Base-by-base conservation (phyloP, 2,329 filamentous ascomycete genomes). In the Aureobasidium sp. region DNA sequence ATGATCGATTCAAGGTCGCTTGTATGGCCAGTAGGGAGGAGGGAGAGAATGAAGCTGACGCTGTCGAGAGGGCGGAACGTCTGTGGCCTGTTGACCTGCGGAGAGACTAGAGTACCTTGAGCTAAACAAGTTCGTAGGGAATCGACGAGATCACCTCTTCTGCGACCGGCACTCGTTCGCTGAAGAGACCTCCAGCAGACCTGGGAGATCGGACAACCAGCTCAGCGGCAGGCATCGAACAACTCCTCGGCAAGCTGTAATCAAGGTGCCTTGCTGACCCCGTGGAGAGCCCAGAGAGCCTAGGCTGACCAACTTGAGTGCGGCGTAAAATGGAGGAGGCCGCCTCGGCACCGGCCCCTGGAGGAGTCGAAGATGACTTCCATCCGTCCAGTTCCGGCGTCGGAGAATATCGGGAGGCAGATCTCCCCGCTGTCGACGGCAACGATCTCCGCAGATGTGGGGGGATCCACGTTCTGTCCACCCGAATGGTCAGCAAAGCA, bases 401-500 rank as follows among this genome's bases (percentile, higher is more conserved):
- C 58, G 58, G 58, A 20, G 11, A 9, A 50, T 27, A n/a, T 29
- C 58, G 58, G 58, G 38, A 16, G 29, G 25, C 45, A n/a, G 58
- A 29, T 61, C 43, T 48, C 45, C 58, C 25, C 58, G 31, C n/a
- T 13, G 58, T 50, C 42, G 9, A 42, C 42, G 56, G 56, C 47
- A 38, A 38, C 25, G 13, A 38, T 36, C 58, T 33, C 58, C 58
- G 58, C 58, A 50, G 25, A 15, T 25, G 29, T 50, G 42, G 58
- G 45, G 33, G 58, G 58, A 59, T 59, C 25, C 16, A 25, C 55
- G 15, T 50, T 36, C 18, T 59, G 43, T 61, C 58, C 58, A 61
- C 58, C 58, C 20, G n/a, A 27, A 29, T 61, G 58, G 58, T 61
- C 58, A 61, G 55, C 55, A 18, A 47, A 16, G 27, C n/a, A 33